Conservation (phyloP, 2,329 filamentous ascomycete genomes). For the Arthrobotrys entomopaga region DNA sequence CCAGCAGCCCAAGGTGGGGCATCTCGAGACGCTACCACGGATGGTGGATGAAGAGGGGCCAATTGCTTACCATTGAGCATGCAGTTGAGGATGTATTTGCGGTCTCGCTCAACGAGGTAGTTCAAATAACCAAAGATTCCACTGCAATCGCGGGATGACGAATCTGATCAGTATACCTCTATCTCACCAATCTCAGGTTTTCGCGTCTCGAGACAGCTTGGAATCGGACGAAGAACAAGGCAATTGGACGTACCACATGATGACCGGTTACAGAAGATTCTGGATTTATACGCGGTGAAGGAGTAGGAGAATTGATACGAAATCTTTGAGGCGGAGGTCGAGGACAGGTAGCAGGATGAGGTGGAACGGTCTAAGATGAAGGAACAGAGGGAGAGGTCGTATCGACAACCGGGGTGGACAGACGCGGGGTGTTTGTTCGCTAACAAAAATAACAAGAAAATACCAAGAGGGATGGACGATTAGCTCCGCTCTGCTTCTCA, state of each 20-base stretch:
- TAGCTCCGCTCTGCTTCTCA: too few relatives aligned
- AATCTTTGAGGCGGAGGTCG: conserved; percentile 4
- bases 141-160: conserved; percentile 64
- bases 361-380: neutral
- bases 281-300: neutral
- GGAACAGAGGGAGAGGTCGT: neutral
- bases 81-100: conserved; percentile 94
- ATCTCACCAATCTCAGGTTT: neutral
- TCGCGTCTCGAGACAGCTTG: neutral
- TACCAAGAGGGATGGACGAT: neutral
- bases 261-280: conserved; percentile 12
- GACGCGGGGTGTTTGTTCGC: neutral
- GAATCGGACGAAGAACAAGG: neutral
- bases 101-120: conserved; percentile 98
- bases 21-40: neutral
- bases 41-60: conserved; percentile 15
- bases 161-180: neutral
- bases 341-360: neutral
- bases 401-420: neutral
- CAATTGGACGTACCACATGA: conserved; percentile 48
- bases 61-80: conserved; percentile 84
- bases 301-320: too few relatives aligned
- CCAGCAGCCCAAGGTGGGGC: conserved; percentile 7
- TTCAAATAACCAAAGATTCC: conserved; percentile 99
- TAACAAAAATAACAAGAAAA: too few relatives aligned